phyloP scores from a whole-genome alignment of 140 eudicot species.

The Ambrosia hybrid region DNA sequence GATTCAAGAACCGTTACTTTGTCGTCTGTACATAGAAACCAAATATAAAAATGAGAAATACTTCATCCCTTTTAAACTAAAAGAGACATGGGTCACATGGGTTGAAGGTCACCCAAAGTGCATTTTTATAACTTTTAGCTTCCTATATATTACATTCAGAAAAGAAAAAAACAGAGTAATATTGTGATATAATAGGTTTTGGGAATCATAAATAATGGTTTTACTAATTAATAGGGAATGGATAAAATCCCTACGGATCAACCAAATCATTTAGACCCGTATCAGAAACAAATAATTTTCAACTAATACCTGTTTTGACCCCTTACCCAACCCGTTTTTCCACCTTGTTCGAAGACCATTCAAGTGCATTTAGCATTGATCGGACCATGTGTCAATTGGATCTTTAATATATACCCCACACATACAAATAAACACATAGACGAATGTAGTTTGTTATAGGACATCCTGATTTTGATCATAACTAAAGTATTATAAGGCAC shows the following conservation, averaged over 20 bases:
- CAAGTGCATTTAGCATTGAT: background rate
- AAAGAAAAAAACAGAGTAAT: background rate
- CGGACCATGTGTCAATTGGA: background rate
- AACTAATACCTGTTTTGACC: background rate
- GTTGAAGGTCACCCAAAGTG: background rate
- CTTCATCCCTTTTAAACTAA: background rate
- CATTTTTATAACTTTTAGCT: background rate
- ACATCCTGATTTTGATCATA: background rate
- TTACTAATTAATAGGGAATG: background rate
- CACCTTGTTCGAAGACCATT: background rate
- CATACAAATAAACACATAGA: background rate
- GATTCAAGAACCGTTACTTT: constrained; percentile 80
- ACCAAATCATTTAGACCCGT: background rate
- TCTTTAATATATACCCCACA: background rate
- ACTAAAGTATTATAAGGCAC: background rate
- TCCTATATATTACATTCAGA: background rate
- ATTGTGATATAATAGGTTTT: background rate
- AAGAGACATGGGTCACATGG: background rate
- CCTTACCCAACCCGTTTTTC: background rate
- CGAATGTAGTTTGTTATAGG: background rate
- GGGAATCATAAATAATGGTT: background rate
- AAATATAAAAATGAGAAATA: background rate
- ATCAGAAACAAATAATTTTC: background rate
- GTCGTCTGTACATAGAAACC: constrained; percentile 59
- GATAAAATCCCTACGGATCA: background rate